These are phyloP conservation scores for Penicillium hesseltinei DNA, from an alignment of 2,329 filamentous ascomycete species.

Conservation along the genomic window DNA sequence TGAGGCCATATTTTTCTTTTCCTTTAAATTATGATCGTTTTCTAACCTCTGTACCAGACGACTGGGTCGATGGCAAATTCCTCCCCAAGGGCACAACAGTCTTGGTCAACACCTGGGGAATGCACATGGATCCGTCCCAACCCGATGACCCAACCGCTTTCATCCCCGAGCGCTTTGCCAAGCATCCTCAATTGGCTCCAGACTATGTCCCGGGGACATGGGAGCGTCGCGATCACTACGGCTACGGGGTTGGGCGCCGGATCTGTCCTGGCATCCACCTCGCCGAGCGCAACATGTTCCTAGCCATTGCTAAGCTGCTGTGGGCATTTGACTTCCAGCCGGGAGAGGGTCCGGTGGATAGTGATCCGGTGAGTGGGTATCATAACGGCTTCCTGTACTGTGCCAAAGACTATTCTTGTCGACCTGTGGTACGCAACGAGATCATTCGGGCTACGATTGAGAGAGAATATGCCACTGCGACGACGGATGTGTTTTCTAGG, in stretches of 20 bases:
- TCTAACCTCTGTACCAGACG: background rate
- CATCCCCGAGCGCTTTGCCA: background rate
- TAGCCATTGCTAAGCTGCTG: background rate
- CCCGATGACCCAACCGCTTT: background rate
- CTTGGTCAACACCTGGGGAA: background rate
- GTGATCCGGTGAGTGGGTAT: background rate
- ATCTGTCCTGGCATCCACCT: constrained; percentile 6
- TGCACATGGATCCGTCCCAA: background rate
- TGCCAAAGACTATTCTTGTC: background rate
- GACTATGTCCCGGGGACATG: background rate
- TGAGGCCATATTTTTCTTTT: background rate
- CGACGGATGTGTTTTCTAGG: background rate
- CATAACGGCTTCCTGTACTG: constrained; percentile 1
- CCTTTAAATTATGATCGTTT: no score
- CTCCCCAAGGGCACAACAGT: background rate
- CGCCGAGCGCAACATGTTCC: background rate
- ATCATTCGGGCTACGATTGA: background rate
- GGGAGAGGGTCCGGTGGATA: background rate
- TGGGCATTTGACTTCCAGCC: background rate
- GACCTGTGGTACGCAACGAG: background rate
- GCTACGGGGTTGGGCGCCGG: background rate
- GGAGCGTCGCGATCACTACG: constrained; percentile 1
- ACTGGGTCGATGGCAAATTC: background rate
- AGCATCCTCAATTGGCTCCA: background rate
- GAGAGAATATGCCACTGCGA: background rate